Percentiles rank a stretch among this genome's conserved stretches.
These are phyloP conservation scores for Patellaria atrata DNA, from an alignment of 495 filamentous ascomycete species.

Conservation along the genomic window DNA sequence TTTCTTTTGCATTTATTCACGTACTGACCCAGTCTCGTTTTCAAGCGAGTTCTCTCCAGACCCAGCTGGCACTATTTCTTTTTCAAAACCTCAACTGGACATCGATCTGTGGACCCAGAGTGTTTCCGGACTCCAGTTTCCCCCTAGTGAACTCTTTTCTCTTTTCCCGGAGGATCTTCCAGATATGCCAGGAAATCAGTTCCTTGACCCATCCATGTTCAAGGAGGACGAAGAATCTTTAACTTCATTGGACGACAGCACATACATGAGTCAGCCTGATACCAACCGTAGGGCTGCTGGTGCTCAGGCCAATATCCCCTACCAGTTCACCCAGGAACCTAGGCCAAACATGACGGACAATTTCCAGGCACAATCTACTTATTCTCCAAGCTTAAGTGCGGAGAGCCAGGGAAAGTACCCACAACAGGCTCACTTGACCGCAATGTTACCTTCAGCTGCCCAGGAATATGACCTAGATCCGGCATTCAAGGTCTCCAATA, in stretches of 20 bases:
- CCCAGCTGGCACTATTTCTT: constrained; percentile 14
- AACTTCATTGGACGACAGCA: constrained; percentile 19
- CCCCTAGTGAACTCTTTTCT: constrained; percentile 14
- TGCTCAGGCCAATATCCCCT: constrained; percentile 5
- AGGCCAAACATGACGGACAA: constrained; percentile 8
- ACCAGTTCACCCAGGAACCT: constrained; percentile 10
- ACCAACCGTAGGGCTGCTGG: constrained; percentile 11
- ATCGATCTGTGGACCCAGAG: constrained; percentile 22
- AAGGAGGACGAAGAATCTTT: constrained; percentile 16
- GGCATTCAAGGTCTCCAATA: no score
- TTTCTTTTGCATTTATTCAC: constrained; percentile 10
- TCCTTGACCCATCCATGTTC: constrained; percentile 6
- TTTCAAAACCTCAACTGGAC: constrained; percentile 10
- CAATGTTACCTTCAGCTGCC: no score
- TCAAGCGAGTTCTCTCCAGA: constrained; percentile 17
- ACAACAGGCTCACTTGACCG: no score
- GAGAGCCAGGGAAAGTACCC: constrained; percentile 22
- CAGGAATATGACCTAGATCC: no score
- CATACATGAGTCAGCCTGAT: constrained; percentile 18
- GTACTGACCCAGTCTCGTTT: constrained; percentile 15
- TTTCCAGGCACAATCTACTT: constrained; percentile 23
- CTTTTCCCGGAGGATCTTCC: constrained; percentile 4
- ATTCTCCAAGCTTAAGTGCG: constrained; percentile 30
- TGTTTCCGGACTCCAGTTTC: constrained; percentile 11
- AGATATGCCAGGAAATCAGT: constrained; percentile 9